Percentiles rank a stretch among this genome's conserved stretches.
Conservation (phyloP, 352 stramenopile genomes). For the Pythium myriotylum region DNA sequence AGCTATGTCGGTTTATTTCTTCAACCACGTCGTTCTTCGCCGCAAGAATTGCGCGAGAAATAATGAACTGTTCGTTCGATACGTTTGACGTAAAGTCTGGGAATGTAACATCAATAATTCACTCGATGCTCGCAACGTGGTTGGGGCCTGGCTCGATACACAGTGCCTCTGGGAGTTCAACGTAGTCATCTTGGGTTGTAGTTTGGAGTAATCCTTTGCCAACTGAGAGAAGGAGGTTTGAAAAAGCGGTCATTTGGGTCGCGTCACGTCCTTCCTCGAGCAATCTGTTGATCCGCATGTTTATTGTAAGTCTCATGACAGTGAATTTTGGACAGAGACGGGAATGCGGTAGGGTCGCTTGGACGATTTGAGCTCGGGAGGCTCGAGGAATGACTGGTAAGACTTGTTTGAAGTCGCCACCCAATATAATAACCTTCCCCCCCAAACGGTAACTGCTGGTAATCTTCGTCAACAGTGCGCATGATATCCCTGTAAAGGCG, state of each 20-base stretch:
- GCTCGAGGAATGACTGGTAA: background rate
- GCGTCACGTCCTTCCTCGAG: no score
- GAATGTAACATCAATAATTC: background rate
- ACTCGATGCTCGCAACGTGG: background rate
- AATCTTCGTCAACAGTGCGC: background rate
- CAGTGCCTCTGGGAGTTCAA: background rate
- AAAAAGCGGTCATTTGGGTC: no score
- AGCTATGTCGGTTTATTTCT: background rate
- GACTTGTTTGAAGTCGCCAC: slow-evolving; percentile 10
- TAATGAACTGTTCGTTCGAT: background rate
- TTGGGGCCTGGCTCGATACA: background rate
- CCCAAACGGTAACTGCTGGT: background rate
- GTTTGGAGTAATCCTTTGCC: no score
- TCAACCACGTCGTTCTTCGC: background rate
- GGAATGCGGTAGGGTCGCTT: no score
- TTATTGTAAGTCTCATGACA: no score
- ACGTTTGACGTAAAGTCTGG: background rate
- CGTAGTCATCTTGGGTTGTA: background rate
- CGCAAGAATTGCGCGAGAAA: background rate
- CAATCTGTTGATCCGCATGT: no score
- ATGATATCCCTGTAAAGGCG: slow-evolving; percentile 1
- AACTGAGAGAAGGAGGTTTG: no score
- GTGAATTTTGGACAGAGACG: no score
- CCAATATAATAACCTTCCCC: background rate
- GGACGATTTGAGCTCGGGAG: background rate